Evolutionary conservation across 2,329 filamentous ascomycete genomes (phyloP).

Genomic region (Microdochium nivale): DNA sequence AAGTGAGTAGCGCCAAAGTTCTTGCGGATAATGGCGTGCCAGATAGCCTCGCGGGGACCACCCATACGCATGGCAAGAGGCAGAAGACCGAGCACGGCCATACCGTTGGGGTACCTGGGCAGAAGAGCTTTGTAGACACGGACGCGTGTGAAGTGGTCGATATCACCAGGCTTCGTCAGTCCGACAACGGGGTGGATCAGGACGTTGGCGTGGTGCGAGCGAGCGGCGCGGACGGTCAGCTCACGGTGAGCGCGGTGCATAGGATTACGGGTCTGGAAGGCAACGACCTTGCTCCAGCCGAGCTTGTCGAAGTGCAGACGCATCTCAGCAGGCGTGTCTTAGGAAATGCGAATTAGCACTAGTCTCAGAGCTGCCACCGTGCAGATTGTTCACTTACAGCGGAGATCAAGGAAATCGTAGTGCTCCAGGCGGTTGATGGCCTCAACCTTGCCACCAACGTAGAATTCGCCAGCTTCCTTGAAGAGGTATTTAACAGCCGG

Average conservation of each 20-base stretch:
- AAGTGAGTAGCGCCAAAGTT: conserved; percentile 99
- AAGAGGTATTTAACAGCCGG: conserved; percentile 88
- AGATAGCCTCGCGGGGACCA: conserved; percentile 94
- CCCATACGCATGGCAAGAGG: conserved; percentile 99
- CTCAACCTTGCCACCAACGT: conserved; percentile 92
- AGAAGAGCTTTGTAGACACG: conserved; percentile 97
- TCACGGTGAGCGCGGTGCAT: conserved; percentile 99
- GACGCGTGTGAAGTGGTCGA: conserved; percentile 98
- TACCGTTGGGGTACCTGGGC: conserved; percentile 95
- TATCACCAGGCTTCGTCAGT: conserved; percentile 97
- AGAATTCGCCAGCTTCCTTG: conserved; percentile 74
- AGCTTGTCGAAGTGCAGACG: conserved; percentile 98
- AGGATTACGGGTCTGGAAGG: conserved; percentile 98
- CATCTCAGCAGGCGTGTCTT: conserved; percentile 88
- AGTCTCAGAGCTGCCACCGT: no score
- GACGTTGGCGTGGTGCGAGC: conserved; percentile 93
- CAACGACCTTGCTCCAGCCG: conserved; percentile 93
- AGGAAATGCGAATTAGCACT: not conserved
- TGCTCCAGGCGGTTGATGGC: conserved; percentile 93
- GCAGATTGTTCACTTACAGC: conserved; percentile 55
- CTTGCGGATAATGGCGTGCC: conserved; percentile 99
- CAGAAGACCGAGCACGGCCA: conserved; percentile 92
- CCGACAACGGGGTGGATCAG: conserved; percentile 98
- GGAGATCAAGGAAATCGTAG: conserved; percentile 96
- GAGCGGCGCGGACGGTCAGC: conserved; percentile 92